Evolutionary conservation across 257 asterid genomes (phyloP), one percentile per base, ranked within the genome.

Genomic region (Jasminum sambac): DNA sequence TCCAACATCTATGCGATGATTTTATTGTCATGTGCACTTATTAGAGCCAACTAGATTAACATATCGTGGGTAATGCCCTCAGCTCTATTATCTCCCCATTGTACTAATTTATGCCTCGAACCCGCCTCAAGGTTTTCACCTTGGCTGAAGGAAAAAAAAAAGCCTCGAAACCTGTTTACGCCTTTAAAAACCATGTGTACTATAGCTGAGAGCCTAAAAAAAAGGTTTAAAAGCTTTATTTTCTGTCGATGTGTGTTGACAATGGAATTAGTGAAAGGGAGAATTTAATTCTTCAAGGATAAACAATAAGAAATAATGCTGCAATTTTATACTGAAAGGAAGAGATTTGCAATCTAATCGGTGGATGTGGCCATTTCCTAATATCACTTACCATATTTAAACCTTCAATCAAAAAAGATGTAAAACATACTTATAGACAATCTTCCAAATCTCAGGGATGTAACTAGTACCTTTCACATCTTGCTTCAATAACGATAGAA

Each of bases 401-500:
- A 16, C 14, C n/a, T 46, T 46, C 57, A 46, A 46, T 46, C 23
- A 46, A 46, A 46, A 48, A 42, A 79, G 64, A 75, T 52, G 75
- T 42, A 71, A 71, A 42, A 52, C 30, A 63, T 63, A 43, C 40
- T 25, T 37, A 61, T 37, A 41, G 61, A 50, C 25, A 63, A 64
- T 70, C 68, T 48, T 61, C 13, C 60, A 77, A 34, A 63, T 62
- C 57, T 61, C 46, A 65, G n/a, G 12, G 41, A 73, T 40, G 58
- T 43, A 67, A 42, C 73, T 34, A 34, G 60, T 72, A 92, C 98
- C 98, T 90, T 83, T 83, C 61, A 87, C 95, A 70, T 92, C 97
- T 78, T 92, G 98, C 89, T 97, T 88, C 78, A 92, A 77, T 63
- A 92, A 86, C 81, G 97, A 90, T 73, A 92, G 61, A 72, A 92